These are phyloP conservation scores for Asclepias syriaca DNA, from an alignment of 257 asterid species.

Conservation along the genomic window DNA sequence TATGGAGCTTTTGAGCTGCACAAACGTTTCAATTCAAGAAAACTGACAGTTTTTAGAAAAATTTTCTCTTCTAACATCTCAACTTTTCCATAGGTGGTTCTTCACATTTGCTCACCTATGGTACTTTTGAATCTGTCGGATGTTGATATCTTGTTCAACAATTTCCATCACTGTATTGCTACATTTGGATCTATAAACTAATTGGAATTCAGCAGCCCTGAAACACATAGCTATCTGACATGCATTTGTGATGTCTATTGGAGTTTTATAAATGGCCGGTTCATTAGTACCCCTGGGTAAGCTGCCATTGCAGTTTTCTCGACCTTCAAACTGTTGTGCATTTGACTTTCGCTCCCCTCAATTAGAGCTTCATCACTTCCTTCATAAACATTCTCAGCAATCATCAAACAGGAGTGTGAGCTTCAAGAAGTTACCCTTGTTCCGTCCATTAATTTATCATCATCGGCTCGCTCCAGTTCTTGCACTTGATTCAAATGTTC, in stretches of 20 bases:
- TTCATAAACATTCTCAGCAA: constrained; percentile 13
- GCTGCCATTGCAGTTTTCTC: constrained; percentile 34
- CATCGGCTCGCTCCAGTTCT: constrained; percentile 33
- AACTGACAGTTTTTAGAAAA: neutral
- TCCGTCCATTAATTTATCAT: constrained; percentile 23
- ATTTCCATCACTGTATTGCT: neutral
- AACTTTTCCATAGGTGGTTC: neutral
- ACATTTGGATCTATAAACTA: neutral
- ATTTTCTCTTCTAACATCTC: neutral
- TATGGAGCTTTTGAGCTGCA: neutral
- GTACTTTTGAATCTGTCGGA: constrained; percentile 1
- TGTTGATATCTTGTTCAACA: neutral
- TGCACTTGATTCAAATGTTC: constrained; percentile 44
- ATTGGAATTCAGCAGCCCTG: neutral
- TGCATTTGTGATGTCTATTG: constrained; percentile 17
- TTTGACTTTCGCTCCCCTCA: constrained; percentile 21
- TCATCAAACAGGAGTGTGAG: constrained; percentile 20
- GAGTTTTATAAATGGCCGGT: constrained; percentile 41
- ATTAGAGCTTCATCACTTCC: constrained; percentile 20
- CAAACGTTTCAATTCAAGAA: neutral
- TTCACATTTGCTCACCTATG: neutral
- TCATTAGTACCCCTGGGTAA: constrained; percentile 36
- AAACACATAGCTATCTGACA: neutral
- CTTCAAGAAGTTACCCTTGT: constrained; percentile 27
- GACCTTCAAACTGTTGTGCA: constrained; percentile 24